phyloP scores from a whole-genome alignment of 1,139 yeast species.

The Geotrichum bryndzae region DNA sequence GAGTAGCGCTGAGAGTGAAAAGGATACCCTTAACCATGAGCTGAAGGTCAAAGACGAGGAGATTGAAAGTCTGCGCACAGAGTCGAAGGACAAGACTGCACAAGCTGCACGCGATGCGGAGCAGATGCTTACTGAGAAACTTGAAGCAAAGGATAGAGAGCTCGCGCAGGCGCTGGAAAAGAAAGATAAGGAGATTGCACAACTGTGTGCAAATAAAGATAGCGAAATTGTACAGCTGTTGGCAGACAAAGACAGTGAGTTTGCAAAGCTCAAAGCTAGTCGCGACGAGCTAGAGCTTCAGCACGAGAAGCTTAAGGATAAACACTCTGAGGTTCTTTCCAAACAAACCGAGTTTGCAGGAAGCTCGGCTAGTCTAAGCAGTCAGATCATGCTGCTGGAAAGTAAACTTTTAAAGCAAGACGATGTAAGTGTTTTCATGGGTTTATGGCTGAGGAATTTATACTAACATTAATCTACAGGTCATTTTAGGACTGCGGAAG shows the following conservation, averaged over 20 bases:
- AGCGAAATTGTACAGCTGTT: constrained; percentile 5
- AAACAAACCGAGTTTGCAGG: constrained; percentile 24
- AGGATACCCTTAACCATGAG: constrained; percentile 16
- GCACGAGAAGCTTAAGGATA: constrained; percentile 19
- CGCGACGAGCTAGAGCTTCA: constrained; percentile 11
- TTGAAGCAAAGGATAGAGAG: background rate
- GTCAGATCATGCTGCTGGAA: constrained; percentile 21
- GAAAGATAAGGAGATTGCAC: constrained; percentile 8
- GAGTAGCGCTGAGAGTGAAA: constrained; percentile 26
- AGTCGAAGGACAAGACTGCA: background rate
- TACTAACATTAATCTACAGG: constrained; percentile 6
- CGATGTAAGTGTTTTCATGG: constrained; percentile 15
- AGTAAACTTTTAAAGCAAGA: constrained; percentile 20
- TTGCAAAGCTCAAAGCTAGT: background rate
- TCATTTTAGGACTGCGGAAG: constrained; percentile 13
- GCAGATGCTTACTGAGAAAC: constrained; percentile 4
- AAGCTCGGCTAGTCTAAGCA: constrained; percentile 21
- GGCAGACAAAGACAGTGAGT: background rate
- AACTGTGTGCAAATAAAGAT: background rate
- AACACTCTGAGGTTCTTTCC: constrained; percentile 20
- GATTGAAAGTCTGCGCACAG: background rate
- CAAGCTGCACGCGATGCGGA: background rate
- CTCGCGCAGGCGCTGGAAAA: constrained; percentile 16
- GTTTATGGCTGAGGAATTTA: background rate
- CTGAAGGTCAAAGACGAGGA: constrained; percentile 4